phyloP scores from a whole-genome alignment of 495 filamentous ascomycete genomes.

The Penicillium paxilli region DNA sequence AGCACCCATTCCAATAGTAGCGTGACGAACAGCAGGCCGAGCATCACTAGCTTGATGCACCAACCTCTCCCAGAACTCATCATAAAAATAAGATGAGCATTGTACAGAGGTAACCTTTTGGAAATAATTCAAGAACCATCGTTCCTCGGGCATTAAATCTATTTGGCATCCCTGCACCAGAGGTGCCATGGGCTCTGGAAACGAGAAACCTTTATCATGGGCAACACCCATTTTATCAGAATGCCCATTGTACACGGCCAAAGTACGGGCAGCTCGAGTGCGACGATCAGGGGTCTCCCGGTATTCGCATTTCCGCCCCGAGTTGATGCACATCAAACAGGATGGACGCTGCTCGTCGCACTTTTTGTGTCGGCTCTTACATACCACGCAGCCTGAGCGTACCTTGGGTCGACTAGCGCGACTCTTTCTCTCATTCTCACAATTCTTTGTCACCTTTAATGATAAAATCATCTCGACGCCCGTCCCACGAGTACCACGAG shows the following conservation, averaged over 20 bases:
- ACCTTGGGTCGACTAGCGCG: constrained; percentile 10
- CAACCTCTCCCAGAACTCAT: constrained; percentile 52
- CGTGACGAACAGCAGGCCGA: constrained; percentile 52
- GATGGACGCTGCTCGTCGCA: constrained; percentile 59
- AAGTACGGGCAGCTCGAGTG: not conserved
- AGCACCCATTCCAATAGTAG: constrained; percentile 43
- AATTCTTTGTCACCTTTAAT: not conserved
- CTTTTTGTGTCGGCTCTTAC: constrained; percentile 48
- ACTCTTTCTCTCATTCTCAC: not conserved
- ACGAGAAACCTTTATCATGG: not conserved
- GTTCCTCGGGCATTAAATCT: constrained; percentile 14
- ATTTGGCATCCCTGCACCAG: constrained; percentile 7
- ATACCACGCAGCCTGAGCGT: constrained; percentile 12
- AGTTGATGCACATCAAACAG: constrained; percentile 51
- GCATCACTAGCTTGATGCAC: constrained; percentile 50
- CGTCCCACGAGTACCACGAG: not conserved
- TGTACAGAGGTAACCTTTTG: constrained; percentile 32
- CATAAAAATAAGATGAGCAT: constrained; percentile 43
- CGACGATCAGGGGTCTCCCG: constrained; percentile 8
- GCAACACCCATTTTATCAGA: not conserved
- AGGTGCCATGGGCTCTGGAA: not conserved
- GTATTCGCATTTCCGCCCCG: constrained; percentile 41
- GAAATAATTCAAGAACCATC: constrained; percentile 18
- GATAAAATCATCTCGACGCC: not conserved
- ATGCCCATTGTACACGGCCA: not conserved